Base-by-base conservation (phyloP, 148 eudicot species). In the Dianthus caryophyllus region DNA sequence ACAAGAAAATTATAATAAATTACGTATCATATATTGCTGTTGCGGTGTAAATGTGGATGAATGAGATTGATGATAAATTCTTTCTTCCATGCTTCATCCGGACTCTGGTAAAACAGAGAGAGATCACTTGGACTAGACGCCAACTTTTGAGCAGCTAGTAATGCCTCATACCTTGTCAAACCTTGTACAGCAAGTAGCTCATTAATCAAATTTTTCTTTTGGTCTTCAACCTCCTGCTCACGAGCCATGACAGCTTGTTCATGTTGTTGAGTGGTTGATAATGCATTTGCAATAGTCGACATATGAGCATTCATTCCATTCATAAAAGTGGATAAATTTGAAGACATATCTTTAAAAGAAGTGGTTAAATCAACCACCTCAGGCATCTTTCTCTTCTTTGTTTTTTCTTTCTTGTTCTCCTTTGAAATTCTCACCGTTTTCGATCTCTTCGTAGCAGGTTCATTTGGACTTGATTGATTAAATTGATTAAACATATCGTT, bases 91-190 rank as follows among this genome's bases (percentile, higher is more conserved):
- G 56, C 56, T 18, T 51, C 56, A 51, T 51, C 25, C 0, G 11
- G 56, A 51, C 56, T 1, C 7, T 21, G 24, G 7, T 51, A 51
- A 51, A 33, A 33, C 3, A 33, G 7, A 7, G 38, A 33, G 38
- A 33, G 7, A 33, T 33, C 38, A 33, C 38, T 51, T 0, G 56
- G 24, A 21, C 10, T 51, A 51, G 56, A 51, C 20, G 56, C 24
- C 56, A 51, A 21, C 6, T 51, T 51, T 51, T 51, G 24, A 18
- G 56, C 56, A 51, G 56, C 56, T 51, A 51, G 20, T 51, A 51
- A 21, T 18, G 56, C 24, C 20, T 51, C 56, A 21, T 4, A 51
- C 56, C 56, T 51, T 15, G 56, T 51, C 38, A 33, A 33, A 3
- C 38, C 38, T 33, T 33, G 7, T 33, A 33, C 38, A 33, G 4